Evolutionary conservation across 257 asterid genomes (phyloP).

Genomic region (Mentha longifolia): DNA sequence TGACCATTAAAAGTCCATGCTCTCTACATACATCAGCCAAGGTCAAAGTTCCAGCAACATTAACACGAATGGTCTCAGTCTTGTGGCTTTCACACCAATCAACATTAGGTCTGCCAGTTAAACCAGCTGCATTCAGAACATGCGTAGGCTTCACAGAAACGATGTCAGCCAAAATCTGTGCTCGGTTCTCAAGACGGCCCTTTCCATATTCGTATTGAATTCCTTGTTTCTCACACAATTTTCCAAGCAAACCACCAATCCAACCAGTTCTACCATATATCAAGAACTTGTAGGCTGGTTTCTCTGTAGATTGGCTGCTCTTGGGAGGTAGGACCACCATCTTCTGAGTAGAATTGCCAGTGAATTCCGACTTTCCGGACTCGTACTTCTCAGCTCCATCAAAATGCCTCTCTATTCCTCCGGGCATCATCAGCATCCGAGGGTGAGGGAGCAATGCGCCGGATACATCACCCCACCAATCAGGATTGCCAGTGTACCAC

Average conservation of each 20-base stretch:
- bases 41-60: conserved; percentile 89
- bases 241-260: conserved; percentile 96
- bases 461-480: conserved; percentile 98
- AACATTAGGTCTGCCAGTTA: conserved; percentile 97
- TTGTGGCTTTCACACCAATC: conserved; percentile 98
- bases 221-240: conserved; percentile 88
- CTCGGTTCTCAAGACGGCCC: conserved; percentile 84
- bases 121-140: conserved; percentile 95
- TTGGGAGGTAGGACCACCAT: conserved; percentile 60
- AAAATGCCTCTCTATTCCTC: conserved; percentile 68
- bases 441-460: conserved; percentile 99
- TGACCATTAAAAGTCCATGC: conserved; percentile 68
- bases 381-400: conserved; percentile 76
- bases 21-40: conserved; percentile 94
- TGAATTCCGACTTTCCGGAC: conserved; percentile 55
- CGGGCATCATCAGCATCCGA: conserved; percentile 94
- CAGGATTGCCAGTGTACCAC: conserved; percentile 84
- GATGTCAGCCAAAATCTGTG: conserved; percentile 69
- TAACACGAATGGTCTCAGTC: conserved; percentile 82
- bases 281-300: conserved; percentile 76
- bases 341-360: conserved; percentile 48
- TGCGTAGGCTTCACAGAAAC: conserved; percentile 79
- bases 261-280: conserved; percentile 94
- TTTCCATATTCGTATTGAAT: conserved; percentile 82
- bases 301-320: conserved; percentile 45